Evolutionary conservation across 2,329 filamentous ascomycete genomes (phyloP), one percentile per base, ranked within the genome.

Genomic region (Venturia aucupariae): DNA sequence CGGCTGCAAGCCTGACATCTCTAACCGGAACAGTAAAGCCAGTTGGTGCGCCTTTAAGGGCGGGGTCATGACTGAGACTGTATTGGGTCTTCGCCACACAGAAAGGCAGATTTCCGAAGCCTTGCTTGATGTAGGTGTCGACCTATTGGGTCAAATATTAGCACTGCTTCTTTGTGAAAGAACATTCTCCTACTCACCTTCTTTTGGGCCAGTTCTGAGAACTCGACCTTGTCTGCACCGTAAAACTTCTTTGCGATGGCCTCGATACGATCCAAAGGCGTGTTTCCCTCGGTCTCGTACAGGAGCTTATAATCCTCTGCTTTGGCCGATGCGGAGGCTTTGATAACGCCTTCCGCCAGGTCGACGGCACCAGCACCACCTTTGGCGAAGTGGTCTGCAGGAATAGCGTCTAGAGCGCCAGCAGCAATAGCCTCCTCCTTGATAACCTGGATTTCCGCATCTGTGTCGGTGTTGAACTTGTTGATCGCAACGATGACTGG

Each of bases 21-120:
- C 93, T 83, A 70, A 99, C 96, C 1, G 94, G 94, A 6, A 99
- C 86, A 0, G 90, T 95, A 77, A 97, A 99, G 66, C 93, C 94
- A 4, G 88, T 90, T 30, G 94, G 94, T 10, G 94, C 94, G 67
- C 94, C 94, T 84, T 99, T 99, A 71, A 97, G 82, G 13, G 90
- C 86, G 2, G 93, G 89, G 75, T 99, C 92, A 76, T 97, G 93
- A 65, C 89, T 94, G 60, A 99, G 83, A 41, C 90, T 96, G 80
- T 99, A 99, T 77, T 99, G 94, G 17, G 94, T 99, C 86, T 99
- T 99, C 67, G 94, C 94, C 68, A 97, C 85, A 76, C 94, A 99
- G 73, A 97, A 96, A 42, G 94, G 94, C 68, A 99, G 80, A 76
- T 96, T 91, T 27, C 89, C 89, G 71, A 93, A 95, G 57, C 94